phyloP scores from a whole-genome alignment of 1,284 basidiomycete genomes.

The Thecaphora thlaspeos region DNA sequence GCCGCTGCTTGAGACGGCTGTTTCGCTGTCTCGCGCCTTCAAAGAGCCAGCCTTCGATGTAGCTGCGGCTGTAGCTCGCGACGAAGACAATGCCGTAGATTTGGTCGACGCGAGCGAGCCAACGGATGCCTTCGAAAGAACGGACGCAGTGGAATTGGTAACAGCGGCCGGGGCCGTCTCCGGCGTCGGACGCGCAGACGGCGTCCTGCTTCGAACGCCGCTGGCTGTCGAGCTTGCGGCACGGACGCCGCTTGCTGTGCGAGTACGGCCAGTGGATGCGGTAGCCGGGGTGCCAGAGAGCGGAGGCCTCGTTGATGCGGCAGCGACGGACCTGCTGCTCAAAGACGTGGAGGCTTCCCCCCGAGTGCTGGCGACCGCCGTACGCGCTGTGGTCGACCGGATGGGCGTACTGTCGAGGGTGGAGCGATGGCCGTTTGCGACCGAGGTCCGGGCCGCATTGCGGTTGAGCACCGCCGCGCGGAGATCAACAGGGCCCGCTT shows the following conservation, averaged over 20 bases:
- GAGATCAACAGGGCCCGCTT: slow-evolving; percentile 44
- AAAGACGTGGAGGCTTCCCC: too few relatives aligned
- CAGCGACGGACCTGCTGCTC: too few relatives aligned
- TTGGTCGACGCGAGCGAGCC: background rate
- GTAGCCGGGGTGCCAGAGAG: too few relatives aligned
- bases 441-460: slow-evolving; percentile 40
- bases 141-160: background rate
- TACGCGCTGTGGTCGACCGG: too few relatives aligned
- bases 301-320: too few relatives aligned
- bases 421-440: slow-evolving; percentile 21
- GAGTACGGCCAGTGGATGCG: too few relatives aligned
- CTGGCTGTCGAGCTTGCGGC: slow-evolving; percentile 3
- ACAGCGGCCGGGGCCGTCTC: background rate
- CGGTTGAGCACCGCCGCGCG: slow-evolving; percentile 49
- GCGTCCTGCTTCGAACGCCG: background rate
- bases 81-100: background rate
- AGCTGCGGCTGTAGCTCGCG: too few relatives aligned
- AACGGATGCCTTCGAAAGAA: background rate
- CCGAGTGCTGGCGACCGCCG: too few relatives aligned
- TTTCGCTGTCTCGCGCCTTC: too few relatives aligned
- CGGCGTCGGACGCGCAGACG: background rate
- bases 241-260: background rate
- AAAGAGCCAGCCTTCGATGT: too few relatives aligned
- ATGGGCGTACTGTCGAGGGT: too few relatives aligned
- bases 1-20: too few relatives aligned